Base-by-base conservation (phyloP, 495 filamentous ascomycete genomes). In the Penicillium nucicola region DNA sequence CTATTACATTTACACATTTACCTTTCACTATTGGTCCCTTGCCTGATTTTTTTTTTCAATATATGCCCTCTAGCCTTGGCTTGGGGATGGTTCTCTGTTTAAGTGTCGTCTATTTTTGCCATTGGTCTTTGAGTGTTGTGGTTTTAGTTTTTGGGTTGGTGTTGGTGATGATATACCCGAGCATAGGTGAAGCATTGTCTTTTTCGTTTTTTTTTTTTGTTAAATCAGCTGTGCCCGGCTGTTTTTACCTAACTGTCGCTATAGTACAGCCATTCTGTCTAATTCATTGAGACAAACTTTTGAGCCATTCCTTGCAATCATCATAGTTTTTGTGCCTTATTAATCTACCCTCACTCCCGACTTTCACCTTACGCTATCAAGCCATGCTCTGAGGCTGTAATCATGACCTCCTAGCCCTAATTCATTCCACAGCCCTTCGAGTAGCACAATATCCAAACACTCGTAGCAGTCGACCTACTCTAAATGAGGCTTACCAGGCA, bases 401-500 rank as follows among this genome's bases (percentile, higher is more conserved):
- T 22, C 20, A 22, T 5, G 3, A 22, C 20, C 20, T n/a, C n/a
- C 20, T 22, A 28, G 25, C 25, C 20, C 42, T 34, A 8, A 4
- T n/a, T 32, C 28, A 4, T 1, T 8, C 30, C 8, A 67, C 67
- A 33, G 67, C 67, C 34, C 42, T 56, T 19, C 79, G n/a, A n/a
- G n/a, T 80, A 28, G 79, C 79, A 34, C 68, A 65, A 11, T 77
- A 64, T 6, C 80, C 80, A 69, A 83, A 82, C 0, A 83, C 78
- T 1, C 77, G 62, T 17, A 15, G 76, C 70, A 0, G 81, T 87
- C 58, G 86, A 64, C 0, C 82, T 82, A 55, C 78, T 81, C 82
- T 82, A 0, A 81, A 57, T 86, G 85, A 52, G 85, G 84, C 8
- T 77, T 70, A 57, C 79, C 80, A 60, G 84, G 86, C 0, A 80